These are phyloP conservation scores for Trichosporon inkin DNA, from an alignment of 1,284 basidiomycete genomes.

Conservation along the genomic window DNA sequence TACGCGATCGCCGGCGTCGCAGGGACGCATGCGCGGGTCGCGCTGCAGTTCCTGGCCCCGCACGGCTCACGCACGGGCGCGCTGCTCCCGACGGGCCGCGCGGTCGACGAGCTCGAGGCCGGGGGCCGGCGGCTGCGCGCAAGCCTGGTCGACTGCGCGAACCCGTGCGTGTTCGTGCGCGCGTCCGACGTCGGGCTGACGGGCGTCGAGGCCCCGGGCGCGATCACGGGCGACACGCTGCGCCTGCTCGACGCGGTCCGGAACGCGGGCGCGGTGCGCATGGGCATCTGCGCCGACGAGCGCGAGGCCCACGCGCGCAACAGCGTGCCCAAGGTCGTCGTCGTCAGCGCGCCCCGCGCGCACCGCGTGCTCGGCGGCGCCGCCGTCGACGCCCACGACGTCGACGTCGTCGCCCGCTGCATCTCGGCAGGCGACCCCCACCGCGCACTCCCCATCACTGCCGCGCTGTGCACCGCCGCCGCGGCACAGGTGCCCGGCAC, in stretches of 20 bases:
- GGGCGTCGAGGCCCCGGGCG: neutral
- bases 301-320: conserved; percentile 52
- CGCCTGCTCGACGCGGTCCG: conserved; percentile 48
- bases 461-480: conserved; percentile 66
- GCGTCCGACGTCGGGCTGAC: conserved; percentile 51
- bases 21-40: conserved; percentile 61
- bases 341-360: conserved; percentile 53
- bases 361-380: conserved; percentile 24
- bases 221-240: neutral
- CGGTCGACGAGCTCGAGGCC: conserved; percentile 54
- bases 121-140: conserved; percentile 44
- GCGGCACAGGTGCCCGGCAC: conserved; percentile 58
- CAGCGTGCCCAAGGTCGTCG: conserved; percentile 64
- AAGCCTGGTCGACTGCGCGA: conserved; percentile 67
- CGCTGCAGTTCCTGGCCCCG: conserved; percentile 64
- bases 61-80: conserved; percentile 65
- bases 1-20: conserved; percentile 62
- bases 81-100: conserved; percentile 61
- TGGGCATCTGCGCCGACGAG: conserved; percentile 61
- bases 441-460: conserved; percentile 69
- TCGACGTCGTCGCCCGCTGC: conserved; percentile 61
- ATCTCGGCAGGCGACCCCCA: conserved; percentile 69
- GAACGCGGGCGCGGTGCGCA: conserved; percentile 57
- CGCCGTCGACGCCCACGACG: conserved; percentile 36
- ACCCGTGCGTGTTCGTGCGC: conserved; percentile 64